Base-by-base conservation (phyloP, 805 yeast species). In the Yarrowia osloensis region DNA sequence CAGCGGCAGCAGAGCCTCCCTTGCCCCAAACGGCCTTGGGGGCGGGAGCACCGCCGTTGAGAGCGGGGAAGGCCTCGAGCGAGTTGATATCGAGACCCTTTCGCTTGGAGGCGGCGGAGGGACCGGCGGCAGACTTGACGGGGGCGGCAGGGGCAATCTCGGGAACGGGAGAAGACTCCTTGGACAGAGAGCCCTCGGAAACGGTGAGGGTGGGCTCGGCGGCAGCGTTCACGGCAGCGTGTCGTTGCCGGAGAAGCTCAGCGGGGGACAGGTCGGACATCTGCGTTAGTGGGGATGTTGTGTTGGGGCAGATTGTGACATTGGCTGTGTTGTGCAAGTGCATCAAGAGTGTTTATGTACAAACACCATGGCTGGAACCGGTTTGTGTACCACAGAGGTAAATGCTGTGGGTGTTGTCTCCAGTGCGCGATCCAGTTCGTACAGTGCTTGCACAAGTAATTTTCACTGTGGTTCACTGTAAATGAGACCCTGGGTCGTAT, bases 21-120 rank as follows among this genome's bases (percentile, higher is more conserved):
- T 21, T 50, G 11, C 69, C 74, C 77, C 61, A 61, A 26, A 47
- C 55, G 62, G 69, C 46, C 44, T 42, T 57, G 52, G 67, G 42
- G 40, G 61, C 59, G 13, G 67, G 28, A 17, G 66, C 46, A 9
- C 66, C 33, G 15, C 69, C 67, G 47, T 69, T 69, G n/a, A 68
- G 67, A 29, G 67, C 70, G 39, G 70, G 70, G 47, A 68, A 67
- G 44, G 49, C 68, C 37, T 68, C 70, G 46, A 67, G 65, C 9
- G 70, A 69, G 35, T 31, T 26, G 39, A 69, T 46, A 46, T 65
- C 59, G 31, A 61, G 52, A 61, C 54, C 54, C 54, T 46, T 61
- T n/a, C 66, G 69, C 65, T 67, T 57, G 47, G 69, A 28, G 42
- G 68, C 42, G 17, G 67, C 63, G 57, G 67, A 35, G 49, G 59